A percentile compares a stretch with the other conserved stretches of the same genome.
phyloP scores from a whole-genome alignment of 2,329 filamentous ascomycete genomes.

The Atkinsonella hypoxylon region DNA sequence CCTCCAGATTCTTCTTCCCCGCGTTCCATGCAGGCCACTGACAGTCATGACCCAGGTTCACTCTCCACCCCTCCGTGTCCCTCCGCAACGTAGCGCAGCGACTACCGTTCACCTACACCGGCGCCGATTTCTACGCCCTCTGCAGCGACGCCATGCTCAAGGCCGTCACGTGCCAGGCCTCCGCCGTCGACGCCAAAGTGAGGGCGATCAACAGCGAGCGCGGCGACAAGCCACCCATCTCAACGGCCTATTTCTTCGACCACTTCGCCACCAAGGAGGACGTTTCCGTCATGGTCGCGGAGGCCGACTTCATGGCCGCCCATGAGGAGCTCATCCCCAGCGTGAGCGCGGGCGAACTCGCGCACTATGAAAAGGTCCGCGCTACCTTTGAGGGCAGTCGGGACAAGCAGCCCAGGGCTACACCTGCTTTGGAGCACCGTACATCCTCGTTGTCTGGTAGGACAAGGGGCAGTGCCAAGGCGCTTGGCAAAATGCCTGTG shows the following conservation, averaged over 20 bases:
- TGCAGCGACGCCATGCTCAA: slow-evolving; percentile 99
- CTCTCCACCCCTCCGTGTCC: slow-evolving; percentile 66
- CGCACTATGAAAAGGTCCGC: slow-evolving; percentile 80
- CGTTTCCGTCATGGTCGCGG: slow-evolving; percentile 74
- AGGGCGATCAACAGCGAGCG: slow-evolving; percentile 47
- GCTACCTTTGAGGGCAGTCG: slow-evolving; percentile 61
- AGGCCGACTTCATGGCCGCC: slow-evolving; percentile 76
- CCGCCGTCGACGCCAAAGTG: slow-evolving; percentile 74
- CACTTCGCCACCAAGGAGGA: slow-evolving; percentile 76
- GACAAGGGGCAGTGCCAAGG: slow-evolving; percentile 10
- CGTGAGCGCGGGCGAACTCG: slow-evolving; percentile 82
- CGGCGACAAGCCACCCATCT: slow-evolving; percentile 38
- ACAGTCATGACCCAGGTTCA: slow-evolving; percentile 48
- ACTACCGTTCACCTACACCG: slow-evolving; percentile 92
- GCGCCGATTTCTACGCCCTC: slow-evolving; percentile 91
- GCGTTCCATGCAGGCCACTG: too few species aligned
- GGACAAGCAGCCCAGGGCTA: slow-evolving; percentile 16
- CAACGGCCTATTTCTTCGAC: slow-evolving; percentile 92
- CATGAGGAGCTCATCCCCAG: slow-evolving; percentile 81
- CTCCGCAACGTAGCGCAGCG: slow-evolving; percentile 60
- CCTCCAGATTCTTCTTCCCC: not conserved
- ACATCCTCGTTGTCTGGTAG: slow-evolving; percentile 16
- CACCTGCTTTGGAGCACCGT: not conserved
- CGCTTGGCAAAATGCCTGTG: slow-evolving; percentile 25
- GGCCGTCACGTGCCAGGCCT: slow-evolving; percentile 83